Evolutionary conservation across 148 eudicot genomes (phyloP).

Genomic region (Chenopodium album): DNA sequence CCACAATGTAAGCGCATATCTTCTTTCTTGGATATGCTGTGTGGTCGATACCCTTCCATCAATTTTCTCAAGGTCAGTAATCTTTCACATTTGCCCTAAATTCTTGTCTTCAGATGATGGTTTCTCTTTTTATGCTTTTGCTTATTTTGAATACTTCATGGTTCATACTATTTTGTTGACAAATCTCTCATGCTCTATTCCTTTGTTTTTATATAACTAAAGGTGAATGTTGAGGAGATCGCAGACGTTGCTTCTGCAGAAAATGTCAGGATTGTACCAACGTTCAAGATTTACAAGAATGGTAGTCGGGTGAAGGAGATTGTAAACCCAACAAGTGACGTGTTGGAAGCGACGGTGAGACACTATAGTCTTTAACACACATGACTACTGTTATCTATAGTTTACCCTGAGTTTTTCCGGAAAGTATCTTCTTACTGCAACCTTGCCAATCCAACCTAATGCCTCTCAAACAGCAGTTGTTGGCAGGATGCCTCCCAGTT

Average conservation of each 20-base stretch:
- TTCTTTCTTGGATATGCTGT: slow-evolving; percentile 50
- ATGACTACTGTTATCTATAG: slow-evolving; percentile 11
- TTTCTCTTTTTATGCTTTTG: background rate
- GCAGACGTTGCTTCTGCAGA: slow-evolving; percentile 56
- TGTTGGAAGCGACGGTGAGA: slow-evolving; percentile 84
- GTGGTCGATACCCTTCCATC: slow-evolving; percentile 64
- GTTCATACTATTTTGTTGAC: background rate
- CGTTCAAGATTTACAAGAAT: slow-evolving; percentile 79
- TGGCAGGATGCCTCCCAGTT: slow-evolving; percentile 32
- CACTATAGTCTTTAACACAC: slow-evolving; percentile 57
- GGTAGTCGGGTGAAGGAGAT: slow-evolving; percentile 76
- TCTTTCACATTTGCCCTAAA: background rate
- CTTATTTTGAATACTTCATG: background rate
- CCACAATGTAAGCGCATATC: slow-evolving; percentile 61
- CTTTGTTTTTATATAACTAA: background rate
- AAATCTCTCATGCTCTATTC: background rate
- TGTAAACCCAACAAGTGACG: slow-evolving; percentile 64
- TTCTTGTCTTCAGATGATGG: background rate
- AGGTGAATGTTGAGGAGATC: slow-evolving; percentile 80
- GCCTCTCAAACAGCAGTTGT: background rate
- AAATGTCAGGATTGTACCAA: slow-evolving; percentile 68
- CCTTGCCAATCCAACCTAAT: slow-evolving; percentile 7
- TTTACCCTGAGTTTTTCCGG: slow-evolving; percentile 17
- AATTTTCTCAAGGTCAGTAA: slow-evolving; percentile 68
- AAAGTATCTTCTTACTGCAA: slow-evolving; percentile 29